These are phyloP conservation scores for Hysterium pulicare DNA, from an alignment of 2,329 filamentous ascomycete genomes.

Conservation along the genomic window DNA sequence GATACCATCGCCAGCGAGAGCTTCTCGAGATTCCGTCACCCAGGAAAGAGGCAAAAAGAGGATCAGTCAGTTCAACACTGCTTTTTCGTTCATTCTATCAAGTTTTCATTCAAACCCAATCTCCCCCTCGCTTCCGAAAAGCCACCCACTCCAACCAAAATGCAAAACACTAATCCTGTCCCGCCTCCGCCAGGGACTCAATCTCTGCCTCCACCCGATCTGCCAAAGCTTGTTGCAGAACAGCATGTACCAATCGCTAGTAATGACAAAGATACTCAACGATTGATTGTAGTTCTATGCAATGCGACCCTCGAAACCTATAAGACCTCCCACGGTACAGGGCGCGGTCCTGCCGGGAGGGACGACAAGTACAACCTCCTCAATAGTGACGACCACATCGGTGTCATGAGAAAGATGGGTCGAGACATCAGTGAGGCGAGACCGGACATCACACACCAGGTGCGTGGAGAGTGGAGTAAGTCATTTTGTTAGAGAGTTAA, in stretches of 20 bases:
- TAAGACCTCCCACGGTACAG: constrained; percentile 75
- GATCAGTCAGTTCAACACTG: constrained; percentile 30
- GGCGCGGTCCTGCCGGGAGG: constrained; percentile 60
- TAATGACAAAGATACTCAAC: constrained; percentile 84
- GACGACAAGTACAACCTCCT: constrained; percentile 97
- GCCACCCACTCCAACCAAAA: constrained; percentile 5
- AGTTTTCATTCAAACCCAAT: constrained; percentile 8
- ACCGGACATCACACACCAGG: constrained; percentile 98
- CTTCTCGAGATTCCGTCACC: constrained; percentile 25
- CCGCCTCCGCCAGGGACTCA: constrained; percentile 58
- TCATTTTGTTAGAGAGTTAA: too few relatives aligned
- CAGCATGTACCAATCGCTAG: constrained; percentile 81
- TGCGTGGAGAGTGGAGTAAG: constrained; percentile 49
- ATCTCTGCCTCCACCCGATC: constrained; percentile 84
- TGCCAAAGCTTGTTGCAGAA: constrained; percentile 90
- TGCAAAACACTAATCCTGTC: constrained; percentile 22
- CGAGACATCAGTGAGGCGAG: constrained; percentile 96
- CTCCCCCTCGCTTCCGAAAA: neutral
- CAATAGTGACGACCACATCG: constrained; percentile 98
- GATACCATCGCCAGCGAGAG: constrained; percentile 11
- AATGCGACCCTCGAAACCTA: constrained; percentile 98
- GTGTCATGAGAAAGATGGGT: constrained; percentile 99
- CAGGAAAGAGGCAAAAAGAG: constrained; percentile 35
- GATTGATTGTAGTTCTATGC: constrained; percentile 91
- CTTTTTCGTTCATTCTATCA: constrained; percentile 1